These are phyloP conservation scores for Fusarium chlamydosporum DNA, from an alignment of 2,329 filamentous ascomycete species.

Conservation along the genomic window DNA sequence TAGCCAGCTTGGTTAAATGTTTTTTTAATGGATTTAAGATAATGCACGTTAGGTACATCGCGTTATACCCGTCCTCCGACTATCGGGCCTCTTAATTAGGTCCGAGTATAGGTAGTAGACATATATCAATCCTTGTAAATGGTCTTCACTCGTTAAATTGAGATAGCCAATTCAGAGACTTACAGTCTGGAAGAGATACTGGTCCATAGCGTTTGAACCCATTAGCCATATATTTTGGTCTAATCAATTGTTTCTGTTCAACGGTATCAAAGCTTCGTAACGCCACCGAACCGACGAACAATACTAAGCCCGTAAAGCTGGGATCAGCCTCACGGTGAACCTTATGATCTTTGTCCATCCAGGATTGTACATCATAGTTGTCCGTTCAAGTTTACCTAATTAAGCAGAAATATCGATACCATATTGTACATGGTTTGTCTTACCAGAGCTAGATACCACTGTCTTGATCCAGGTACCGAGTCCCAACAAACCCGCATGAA, in stretches of 20 bases:
- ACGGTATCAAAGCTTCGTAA: constrained; percentile 13
- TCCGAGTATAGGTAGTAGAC: background rate
- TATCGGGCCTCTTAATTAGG: background rate
- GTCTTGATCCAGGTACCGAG: constrained; percentile 1
- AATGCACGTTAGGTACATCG: background rate
- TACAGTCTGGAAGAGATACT: too few species aligned
- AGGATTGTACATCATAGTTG: background rate
- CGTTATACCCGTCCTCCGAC: too few species aligned
- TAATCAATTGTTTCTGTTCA: background rate
- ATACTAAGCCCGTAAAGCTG: constrained; percentile 23
- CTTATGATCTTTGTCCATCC: background rate
- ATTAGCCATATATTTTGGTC: background rate
- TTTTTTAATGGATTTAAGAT: background rate
- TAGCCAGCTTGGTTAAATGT: background rate
- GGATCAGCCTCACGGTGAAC: constrained; percentile 3
- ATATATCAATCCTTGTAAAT: too few species aligned
- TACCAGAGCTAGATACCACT: background rate
- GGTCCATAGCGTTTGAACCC: too few species aligned
- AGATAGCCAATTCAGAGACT: too few species aligned
- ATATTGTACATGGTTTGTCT: background rate
- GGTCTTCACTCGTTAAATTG: too few species aligned
- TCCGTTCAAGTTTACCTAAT: background rate
- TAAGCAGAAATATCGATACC: background rate
- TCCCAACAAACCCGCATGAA: constrained; percentile 6
- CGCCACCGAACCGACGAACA: constrained; percentile 26